Percentiles rank a stretch among this genome's conserved stretches.
These are phyloP conservation scores for Leccinum disarticulatum DNA, from an alignment of 768 basidiomycete species.

Conservation along the genomic window DNA sequence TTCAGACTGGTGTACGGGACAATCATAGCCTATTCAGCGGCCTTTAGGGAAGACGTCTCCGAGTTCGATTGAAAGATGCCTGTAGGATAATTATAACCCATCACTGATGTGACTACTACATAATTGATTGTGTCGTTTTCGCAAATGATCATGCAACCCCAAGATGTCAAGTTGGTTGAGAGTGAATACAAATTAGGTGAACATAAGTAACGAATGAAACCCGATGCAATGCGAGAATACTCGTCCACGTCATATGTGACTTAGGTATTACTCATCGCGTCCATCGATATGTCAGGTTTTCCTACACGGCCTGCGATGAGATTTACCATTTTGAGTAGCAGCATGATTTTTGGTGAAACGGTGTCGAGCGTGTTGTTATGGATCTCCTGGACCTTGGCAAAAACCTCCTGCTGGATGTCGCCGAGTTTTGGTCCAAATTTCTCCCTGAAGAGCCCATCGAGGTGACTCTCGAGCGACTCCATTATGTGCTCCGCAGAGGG, in stretches of 20 bases:
- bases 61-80: constrained; percentile 59
- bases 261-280: constrained; percentile 7
- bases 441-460: constrained; percentile 27
- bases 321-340: constrained; percentile 32
- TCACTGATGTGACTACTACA: constrained; percentile 15
- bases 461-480: constrained; percentile 24
- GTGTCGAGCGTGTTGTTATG: constrained; percentile 23
- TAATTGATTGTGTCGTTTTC: constrained; percentile 11
- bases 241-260: not conserved
- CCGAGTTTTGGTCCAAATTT: constrained; percentile 21
- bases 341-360: constrained; percentile 26
- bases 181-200: not conserved
- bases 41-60: constrained; percentile 78
- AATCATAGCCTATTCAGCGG: constrained; percentile 83
- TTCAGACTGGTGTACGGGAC: constrained; percentile 85
- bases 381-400: constrained; percentile 21
- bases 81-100: not conserved
- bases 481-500: constrained; percentile 33
- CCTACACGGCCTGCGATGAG: constrained; percentile 29
- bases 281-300: constrained; percentile 14
- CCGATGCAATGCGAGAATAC: not conserved
- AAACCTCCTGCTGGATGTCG: constrained; percentile 27
- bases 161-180: not conserved
- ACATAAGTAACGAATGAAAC: not conserved
- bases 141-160: constrained; percentile 1